Evolutionary conservation across 169 alveolate genomes (phyloP).

Genomic region (Plasmodium gallinaceum): DNA sequence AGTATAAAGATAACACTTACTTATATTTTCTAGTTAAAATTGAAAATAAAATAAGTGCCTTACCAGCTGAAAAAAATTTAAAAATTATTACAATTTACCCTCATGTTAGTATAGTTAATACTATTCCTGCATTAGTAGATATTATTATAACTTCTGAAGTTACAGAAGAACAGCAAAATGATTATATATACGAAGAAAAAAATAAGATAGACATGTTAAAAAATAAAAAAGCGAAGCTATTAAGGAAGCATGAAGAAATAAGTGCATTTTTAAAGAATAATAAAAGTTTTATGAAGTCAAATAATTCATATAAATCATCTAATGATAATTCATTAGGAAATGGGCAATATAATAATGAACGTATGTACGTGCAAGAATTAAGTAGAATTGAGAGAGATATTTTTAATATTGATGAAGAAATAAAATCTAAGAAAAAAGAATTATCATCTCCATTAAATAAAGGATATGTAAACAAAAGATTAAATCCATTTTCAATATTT

Average conservation of each 20-base stretch:
- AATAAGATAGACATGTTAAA: constrained; percentile 47
- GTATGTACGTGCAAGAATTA: constrained; percentile 51
- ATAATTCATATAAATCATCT: background rate
- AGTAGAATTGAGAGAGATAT: constrained; percentile 64
- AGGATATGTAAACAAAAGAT: constrained; percentile 73
- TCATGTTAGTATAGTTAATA: constrained; percentile 87
- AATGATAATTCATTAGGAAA: background rate
- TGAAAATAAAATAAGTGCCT: constrained; percentile 81
- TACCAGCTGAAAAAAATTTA: constrained; percentile 88
- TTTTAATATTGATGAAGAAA: constrained; percentile 55
- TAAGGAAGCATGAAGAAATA: constrained; percentile 55
- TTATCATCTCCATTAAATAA: constrained; percentile 29
- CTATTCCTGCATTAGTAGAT: constrained; percentile 86
- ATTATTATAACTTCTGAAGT: constrained; percentile 56
- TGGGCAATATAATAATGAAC: constrained; percentile 16
- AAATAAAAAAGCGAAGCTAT: constrained; percentile 35
- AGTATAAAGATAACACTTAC: constrained; percentile 72
- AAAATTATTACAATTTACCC: constrained; percentile 86
- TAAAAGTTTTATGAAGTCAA: background rate
- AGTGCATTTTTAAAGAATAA: constrained; percentile 32
- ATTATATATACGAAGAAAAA: constrained; percentile 58
- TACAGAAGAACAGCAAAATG: constrained; percentile 54
- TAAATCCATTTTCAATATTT: constrained; percentile 73
- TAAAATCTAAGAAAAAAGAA: constrained; percentile 55
- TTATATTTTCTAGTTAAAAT: constrained; percentile 86